Percentiles rank a stretch among this genome's conserved stretches.
Evolutionary conservation across 192 early-diverging fungal species (phyloP).

Genomic region (Pilaira anomala): DNA sequence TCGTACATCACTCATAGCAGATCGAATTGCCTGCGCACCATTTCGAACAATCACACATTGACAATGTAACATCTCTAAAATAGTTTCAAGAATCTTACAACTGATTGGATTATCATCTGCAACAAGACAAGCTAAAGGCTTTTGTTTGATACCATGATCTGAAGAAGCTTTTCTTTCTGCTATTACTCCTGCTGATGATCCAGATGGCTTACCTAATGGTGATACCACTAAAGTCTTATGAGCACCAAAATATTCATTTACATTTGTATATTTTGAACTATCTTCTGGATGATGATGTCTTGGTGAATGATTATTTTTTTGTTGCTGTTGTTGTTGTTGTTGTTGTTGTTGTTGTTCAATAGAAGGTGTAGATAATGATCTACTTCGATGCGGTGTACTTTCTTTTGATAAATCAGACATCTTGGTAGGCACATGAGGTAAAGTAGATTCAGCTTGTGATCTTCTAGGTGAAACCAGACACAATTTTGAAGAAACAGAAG

Average conservation of each 20-base stretch:
- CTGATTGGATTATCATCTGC: conserved; percentile 92
- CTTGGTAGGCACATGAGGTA: conserved; percentile 14
- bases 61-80: conserved; percentile 71
- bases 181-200: conserved; percentile 3
- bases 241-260: too few relatives aligned
- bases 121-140: conserved; percentile 58
- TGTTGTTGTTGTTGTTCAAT: conserved; percentile 1
- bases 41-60: conserved; percentile 83
- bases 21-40: conserved; percentile 88
- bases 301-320: too few relatives aligned
- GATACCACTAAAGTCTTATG: not conserved
- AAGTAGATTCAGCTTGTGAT: not conserved
- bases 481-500: conserved; percentile 12
- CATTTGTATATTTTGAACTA: too few relatives aligned
- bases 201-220: not conserved
- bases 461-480: not conserved
- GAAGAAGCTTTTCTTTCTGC: not conserved
- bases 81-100: conserved; percentile 85
- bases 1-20: conserved; percentile 82
- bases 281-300: not conserved
- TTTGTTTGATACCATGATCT: not conserved
- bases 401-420: conserved; percentile 16
- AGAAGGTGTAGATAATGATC: conserved; percentile 11
- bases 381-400: not conserved
- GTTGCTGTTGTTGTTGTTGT: not conserved